These are phyloP conservation scores for Diaporthe sp. DNA, from an alignment of 2,329 filamentous ascomycete species.

Conservation along the genomic window DNA sequence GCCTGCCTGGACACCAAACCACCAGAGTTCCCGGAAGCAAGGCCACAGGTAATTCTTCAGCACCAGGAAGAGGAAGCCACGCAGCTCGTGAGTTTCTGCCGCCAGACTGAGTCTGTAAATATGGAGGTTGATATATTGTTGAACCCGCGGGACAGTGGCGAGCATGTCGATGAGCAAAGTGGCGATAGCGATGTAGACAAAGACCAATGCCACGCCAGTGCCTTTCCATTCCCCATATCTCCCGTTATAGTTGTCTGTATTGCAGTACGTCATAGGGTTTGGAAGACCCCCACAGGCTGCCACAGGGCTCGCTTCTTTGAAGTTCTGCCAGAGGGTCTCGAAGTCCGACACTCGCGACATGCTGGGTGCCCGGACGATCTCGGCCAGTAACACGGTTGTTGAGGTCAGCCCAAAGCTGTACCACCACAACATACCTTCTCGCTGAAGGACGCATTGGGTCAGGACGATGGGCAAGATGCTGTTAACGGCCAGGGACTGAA, in stretches of 20 bases:
- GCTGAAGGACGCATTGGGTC: background rate
- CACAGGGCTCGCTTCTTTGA: background rate
- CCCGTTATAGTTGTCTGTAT: background rate
- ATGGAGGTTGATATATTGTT: no score
- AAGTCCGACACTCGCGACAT: background rate
- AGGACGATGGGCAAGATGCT: background rate
- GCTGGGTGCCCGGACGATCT: background rate
- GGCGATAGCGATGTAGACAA: background rate
- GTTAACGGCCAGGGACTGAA: background rate
- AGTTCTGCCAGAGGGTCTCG: background rate
- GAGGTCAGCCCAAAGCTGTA: background rate
- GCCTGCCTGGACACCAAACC: background rate
- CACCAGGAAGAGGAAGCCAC: background rate
- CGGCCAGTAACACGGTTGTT: background rate
- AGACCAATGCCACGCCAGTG: background rate
- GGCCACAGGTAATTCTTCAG: background rate
- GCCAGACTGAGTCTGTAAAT: background rate
- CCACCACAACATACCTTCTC: slow-evolving; percentile 2
- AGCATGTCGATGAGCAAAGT: background rate
- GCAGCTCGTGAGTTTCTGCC: background rate
- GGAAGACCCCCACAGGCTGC: background rate
- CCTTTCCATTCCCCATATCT: background rate
- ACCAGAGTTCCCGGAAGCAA: background rate
- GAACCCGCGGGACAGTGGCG: background rate
- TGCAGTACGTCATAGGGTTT: background rate